Conservation (phyloP, 768 basidiomycete species). For the Nidularia sp. region DNA sequence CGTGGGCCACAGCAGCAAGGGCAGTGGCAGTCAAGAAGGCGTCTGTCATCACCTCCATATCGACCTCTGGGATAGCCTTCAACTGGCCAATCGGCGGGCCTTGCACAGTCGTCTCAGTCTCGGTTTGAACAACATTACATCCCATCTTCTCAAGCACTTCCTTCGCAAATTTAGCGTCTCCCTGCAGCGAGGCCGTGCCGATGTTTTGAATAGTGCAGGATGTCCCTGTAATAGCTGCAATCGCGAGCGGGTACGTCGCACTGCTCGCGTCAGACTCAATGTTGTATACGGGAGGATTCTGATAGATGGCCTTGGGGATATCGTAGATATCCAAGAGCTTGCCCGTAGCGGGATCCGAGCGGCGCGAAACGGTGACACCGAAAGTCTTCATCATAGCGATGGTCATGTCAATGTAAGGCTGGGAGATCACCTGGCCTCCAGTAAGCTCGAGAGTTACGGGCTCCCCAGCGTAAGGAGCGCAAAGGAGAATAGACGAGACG, state of each 20-base stretch:
- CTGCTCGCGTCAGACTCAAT: conserved; percentile 96
- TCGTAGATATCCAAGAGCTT: conserved; percentile 75
- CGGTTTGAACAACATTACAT: conserved; percentile 84
- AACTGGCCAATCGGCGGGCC: conserved; percentile 83
- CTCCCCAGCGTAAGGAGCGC: conserved; percentile 87
- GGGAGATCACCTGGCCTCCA: conserved; percentile 94
- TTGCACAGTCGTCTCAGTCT: conserved; percentile 83
- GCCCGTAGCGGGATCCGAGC: conserved; percentile 55
- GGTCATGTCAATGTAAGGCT: conserved; percentile 99
- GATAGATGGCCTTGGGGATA: conserved; percentile 78
- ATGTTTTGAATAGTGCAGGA: conserved; percentile 92
- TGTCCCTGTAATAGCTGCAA: conserved; percentile 97
- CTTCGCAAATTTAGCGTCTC: conserved; percentile 95
- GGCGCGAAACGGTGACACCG: conserved; percentile 72
- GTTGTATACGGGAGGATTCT: conserved; percentile 74
- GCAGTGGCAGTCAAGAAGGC: conserved; percentile 96
- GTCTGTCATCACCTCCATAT: conserved; percentile 99
- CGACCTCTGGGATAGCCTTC: conserved; percentile 79
- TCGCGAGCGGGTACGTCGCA: conserved; percentile 95
- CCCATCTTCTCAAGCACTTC: conserved; percentile 95
- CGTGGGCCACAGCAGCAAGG: conserved; percentile 76
- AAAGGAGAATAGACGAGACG: conserved; percentile 94
- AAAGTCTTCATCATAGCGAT: conserved; percentile 97
- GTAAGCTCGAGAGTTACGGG: conserved; percentile 86
- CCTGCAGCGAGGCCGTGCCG: conserved; percentile 86